A percentile compares a stretch with the other conserved stretches of the same genome.
Conservation (phyloP, 176 grass and related monocot genomes). For the Carex scoparia region DNA sequence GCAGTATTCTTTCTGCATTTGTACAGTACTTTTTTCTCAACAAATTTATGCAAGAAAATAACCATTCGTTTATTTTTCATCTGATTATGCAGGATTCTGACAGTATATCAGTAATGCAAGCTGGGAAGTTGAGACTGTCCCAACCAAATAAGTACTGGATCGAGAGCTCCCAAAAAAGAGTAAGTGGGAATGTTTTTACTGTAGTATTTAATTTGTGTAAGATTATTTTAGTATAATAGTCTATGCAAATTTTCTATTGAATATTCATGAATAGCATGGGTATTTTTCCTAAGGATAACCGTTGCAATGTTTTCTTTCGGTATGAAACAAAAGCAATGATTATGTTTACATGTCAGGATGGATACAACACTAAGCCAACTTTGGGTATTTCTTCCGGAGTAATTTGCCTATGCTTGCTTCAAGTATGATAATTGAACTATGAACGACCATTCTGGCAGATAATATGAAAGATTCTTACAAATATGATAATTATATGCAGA, state of each 20-base stretch:
- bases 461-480: background rate
- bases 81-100: constrained; percentile 51
- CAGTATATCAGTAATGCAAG: constrained; percentile 54
- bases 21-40: background rate
- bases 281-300: background rate
- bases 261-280: background rate
- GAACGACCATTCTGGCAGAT: background rate
- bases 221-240: background rate
- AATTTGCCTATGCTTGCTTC: background rate
- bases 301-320: background rate
- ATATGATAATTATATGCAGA: background rate
- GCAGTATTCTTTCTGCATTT: background rate
- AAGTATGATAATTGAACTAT: background rate
- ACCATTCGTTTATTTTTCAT: background rate
- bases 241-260: background rate
- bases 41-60: background rate
- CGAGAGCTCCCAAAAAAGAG: constrained; percentile 84
- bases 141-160: constrained; percentile 98
- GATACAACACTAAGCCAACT: background rate
- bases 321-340: background rate
- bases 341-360: background rate
- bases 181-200: constrained; percentile 27
- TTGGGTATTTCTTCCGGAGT: background rate
- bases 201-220: background rate
- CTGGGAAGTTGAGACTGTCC: constrained; percentile 60